phyloP scores from a whole-genome alignment of 2,329 filamentous ascomycete species.

The Raffaelea arxii region DNA sequence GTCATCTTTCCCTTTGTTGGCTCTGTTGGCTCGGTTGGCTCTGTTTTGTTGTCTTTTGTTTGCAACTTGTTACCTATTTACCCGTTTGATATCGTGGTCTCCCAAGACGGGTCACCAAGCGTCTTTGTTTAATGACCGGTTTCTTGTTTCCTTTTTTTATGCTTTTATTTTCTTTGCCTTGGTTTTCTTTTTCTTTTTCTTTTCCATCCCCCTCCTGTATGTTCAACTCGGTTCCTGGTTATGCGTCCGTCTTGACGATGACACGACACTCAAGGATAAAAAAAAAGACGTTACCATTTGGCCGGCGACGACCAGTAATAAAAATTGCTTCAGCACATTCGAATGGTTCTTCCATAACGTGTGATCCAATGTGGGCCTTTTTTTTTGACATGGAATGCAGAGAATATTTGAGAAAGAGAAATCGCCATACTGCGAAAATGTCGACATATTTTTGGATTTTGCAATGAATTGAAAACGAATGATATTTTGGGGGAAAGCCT shows the following conservation, averaged over 20 bases:
- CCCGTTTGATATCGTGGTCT: too few species aligned
- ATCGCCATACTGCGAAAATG: too few species aligned
- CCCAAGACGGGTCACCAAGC: too few species aligned
- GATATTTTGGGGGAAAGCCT: too few species aligned
- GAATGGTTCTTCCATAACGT: not conserved
- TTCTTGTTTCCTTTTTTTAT: not conserved
- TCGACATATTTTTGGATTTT: too few species aligned
- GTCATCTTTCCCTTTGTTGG: not conserved
- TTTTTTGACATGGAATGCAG: not conserved
- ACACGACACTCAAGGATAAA: constrained; percentile 11
- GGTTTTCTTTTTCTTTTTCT: not conserved
- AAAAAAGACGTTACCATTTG: constrained; percentile 13
- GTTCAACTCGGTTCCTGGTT: too few species aligned
- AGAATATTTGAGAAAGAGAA: not conserved
- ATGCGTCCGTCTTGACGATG: constrained; percentile 11
- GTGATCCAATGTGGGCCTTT: not conserved
- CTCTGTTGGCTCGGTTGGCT: not conserved
- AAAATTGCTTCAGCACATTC: constrained; percentile 3
- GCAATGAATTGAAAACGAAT: too few species aligned
- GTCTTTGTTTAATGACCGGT: not conserved
- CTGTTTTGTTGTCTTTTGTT: too few species aligned
- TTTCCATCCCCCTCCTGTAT: not conserved
- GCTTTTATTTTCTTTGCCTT: not conserved
- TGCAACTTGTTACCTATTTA: too few species aligned
- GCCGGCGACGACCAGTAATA: constrained; percentile 17